These are phyloP conservation scores for Batkoa obscura DNA, from an alignment of 371 early-diverging fungal species.

Conservation along the genomic window DNA sequence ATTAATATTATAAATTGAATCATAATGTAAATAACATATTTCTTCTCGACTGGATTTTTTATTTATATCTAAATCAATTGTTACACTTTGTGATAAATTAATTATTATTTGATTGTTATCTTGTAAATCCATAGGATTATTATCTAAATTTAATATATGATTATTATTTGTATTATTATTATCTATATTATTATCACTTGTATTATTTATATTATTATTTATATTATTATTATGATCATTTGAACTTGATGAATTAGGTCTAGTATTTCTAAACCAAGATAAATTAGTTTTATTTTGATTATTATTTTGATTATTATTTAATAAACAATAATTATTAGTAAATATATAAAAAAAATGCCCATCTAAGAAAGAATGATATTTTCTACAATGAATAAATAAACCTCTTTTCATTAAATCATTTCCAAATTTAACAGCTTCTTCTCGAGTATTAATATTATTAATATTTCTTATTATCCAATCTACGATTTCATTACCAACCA, in stretches of 20 bases:
- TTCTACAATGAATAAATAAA: constrained; percentile 55
- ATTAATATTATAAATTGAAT: constrained; percentile 67
- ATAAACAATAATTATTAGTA: constrained; percentile 31
- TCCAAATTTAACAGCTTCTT: constrained; percentile 69
- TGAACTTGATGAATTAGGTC: too few relatives aligned
- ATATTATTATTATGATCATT: too few relatives aligned
- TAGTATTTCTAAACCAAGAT: too few relatives aligned
- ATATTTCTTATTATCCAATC: constrained; percentile 77
- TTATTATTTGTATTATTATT: too few relatives aligned
- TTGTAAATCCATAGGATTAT: too few relatives aligned
- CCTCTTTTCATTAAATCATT: constrained; percentile 53
- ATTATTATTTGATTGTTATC: constrained; percentile 11
- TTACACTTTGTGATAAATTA: constrained; percentile 35
- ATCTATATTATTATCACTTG: background rate
- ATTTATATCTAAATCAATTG: constrained; percentile 60
- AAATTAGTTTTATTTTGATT: background rate
- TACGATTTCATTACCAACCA: constrained; percentile 73
- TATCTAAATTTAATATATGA: background rate
- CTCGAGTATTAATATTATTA: constrained; percentile 53
- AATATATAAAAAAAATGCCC: constrained; percentile 84
- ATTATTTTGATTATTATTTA: too few relatives aligned
- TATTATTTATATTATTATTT: too few relatives aligned
- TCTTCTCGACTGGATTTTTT: constrained; percentile 58
- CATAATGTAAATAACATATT: constrained; percentile 73
- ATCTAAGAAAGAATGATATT: constrained; percentile 60